A percentile compares a stretch with the other conserved stretches of the same genome.
Conservation (phyloP, 1,284 basidiomycete species). For the Pseudomicrostroma phylloplanum region DNA sequence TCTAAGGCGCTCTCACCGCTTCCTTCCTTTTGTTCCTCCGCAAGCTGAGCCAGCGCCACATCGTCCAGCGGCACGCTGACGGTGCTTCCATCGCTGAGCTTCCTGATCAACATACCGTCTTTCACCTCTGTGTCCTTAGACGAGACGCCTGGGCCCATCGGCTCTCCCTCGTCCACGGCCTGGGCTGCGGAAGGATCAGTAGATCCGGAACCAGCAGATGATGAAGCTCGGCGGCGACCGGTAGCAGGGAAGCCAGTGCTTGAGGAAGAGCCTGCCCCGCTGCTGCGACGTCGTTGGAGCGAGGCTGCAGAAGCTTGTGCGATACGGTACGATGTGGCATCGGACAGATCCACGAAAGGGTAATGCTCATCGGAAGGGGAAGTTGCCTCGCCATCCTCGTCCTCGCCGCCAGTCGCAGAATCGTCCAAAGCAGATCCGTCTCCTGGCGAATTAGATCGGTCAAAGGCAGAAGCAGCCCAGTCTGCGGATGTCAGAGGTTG, state of each 20-base stretch:
- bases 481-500: conserved; percentile 42
- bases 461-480: conserved; percentile 33
- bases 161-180: conserved; percentile 23
- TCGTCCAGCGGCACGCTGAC: conserved; percentile 48
- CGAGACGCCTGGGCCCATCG: conserved; percentile 31
- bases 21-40: no score
- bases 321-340: conserved; percentile 5
- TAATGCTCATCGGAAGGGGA: conserved; percentile 19
- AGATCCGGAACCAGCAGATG: conserved; percentile 12
- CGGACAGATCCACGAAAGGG: conserved; percentile 22
- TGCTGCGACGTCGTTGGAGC: conserved; percentile 18
- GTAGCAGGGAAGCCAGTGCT: neutral
- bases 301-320: neutral
- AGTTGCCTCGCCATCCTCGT: conserved; percentile 17
- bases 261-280: conserved; percentile 18
- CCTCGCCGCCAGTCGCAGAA: conserved; percentile 18
- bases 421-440: conserved; percentile 28
- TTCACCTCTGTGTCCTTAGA: conserved; percentile 20
- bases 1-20: no score
- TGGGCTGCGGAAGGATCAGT: conserved; percentile 8
- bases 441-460: conserved; percentile 29
- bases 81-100: conserved; percentile 34
- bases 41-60: conserved; percentile 24
- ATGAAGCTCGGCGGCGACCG: conserved; percentile 3
- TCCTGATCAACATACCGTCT: conserved; percentile 38